Evolutionary conservation across 352 stramenopile species (phyloP), one percentile per base, ranked within the genome.

Genomic region (Phytophthora cactorum): DNA sequence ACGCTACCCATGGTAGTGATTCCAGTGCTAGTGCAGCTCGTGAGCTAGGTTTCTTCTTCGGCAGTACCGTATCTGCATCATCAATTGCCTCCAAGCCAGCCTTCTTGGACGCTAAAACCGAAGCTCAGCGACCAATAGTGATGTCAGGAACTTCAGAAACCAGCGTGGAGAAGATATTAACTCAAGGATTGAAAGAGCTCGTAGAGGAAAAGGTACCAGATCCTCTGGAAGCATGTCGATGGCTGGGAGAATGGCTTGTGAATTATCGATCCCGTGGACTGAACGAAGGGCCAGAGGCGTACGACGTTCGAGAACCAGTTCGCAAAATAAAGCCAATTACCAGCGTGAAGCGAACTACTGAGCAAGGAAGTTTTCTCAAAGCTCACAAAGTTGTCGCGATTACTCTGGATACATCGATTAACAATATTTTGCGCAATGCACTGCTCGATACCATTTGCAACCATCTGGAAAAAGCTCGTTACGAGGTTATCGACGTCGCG

Each of bases 1-100:
- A 97, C 61, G 86, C 90, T 8, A 93, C 88, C 1, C 91, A 96
- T 51, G 91, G 89, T 25, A 93, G 81, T 52, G 89, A 97, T 56
- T 79, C 79, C 4, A 63, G 47, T 15, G 49, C 39, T 6, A 91
- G 76, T 46, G 89, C 91, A 9, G 59, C 63, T 3, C 79, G 89
- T 5, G 90, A 97, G 58, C 57, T 95, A 36, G 60, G 59, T 7
- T 94, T 97, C 45, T 94, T 93, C 63, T 97, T 97, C 53, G 78
- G 82, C 43, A 67, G 28, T 28, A 39, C 68, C 17, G 2, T 74
- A 11, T 59, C 65, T 31, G 43, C 59, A 17, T 73, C 66, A 17
- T 62, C 61, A 38, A 36, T 38, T 22, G 22, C 22, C 22, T 22
- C 52, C 8, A 43, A 25, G 22, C 1, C 8, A 32, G 14, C n/a